Conservation (phyloP, 75 land plant species). For the Pseudotsuga menziesii region DNA sequence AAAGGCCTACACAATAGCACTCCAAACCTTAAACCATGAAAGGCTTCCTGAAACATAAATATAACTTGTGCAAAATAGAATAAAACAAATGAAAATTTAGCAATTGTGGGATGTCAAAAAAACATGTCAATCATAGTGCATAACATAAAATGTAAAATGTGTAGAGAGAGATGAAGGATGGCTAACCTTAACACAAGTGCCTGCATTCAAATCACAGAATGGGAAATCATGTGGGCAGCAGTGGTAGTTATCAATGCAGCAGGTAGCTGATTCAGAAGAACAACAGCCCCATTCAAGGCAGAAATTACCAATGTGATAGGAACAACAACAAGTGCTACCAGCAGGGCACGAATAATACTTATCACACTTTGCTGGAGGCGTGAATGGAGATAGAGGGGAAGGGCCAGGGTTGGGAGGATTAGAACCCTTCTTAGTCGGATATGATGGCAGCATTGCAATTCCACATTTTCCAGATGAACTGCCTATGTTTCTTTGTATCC, state of each 20-base stretch:
- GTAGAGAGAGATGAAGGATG: background rate
- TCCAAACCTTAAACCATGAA: background rate
- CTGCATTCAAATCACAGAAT: slow-evolving; percentile 5
- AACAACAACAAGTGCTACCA: slow-evolving; percentile 12
- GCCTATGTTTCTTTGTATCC: slow-evolving; percentile 62
- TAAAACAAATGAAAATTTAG: background rate
- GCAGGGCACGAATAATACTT: background rate
- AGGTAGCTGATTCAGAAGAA: slow-evolving; percentile 7
- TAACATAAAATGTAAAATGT: no score
- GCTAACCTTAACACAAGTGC: slow-evolving; percentile 9
- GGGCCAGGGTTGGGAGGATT: slow-evolving; percentile 55
- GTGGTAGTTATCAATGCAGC: slow-evolving; percentile 6
- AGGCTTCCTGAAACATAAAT: background rate
- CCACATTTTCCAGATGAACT: slow-evolving; percentile 33
- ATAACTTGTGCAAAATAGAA: background rate
- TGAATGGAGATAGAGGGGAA: slow-evolving; percentile 3
- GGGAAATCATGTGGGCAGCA: slow-evolving; percentile 13
- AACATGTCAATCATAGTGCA: background rate
- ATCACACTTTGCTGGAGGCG: slow-evolving; percentile 5
- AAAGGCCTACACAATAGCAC: background rate
- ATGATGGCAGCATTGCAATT: slow-evolving; percentile 51
- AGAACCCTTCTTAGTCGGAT: slow-evolving; percentile 47
- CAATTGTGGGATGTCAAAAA: background rate
- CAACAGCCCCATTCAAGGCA: slow-evolving; percentile 12
- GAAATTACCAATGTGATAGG: background rate